These are phyloP conservation scores for Cercospora brassicicola DNA, from an alignment of 2,329 filamentous ascomycete species.

Conservation along the genomic window DNA sequence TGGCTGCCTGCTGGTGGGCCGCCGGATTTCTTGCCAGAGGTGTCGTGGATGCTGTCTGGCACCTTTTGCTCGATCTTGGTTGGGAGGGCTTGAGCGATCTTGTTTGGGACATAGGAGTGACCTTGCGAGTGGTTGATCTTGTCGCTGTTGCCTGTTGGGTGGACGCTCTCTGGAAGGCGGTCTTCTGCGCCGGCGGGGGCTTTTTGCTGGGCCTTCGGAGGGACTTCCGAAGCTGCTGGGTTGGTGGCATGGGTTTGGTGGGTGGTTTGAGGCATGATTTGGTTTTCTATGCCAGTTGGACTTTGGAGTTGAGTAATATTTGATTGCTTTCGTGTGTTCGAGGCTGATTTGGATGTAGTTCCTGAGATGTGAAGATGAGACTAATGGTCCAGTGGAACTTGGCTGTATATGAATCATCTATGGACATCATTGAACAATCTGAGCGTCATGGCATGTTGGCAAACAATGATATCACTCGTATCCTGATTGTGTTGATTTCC, in stretches of 20 bases:
- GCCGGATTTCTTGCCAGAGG: conserved; percentile 10
- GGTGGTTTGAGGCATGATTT: conserved; percentile 13
- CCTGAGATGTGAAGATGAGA: neutral
- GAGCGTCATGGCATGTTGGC: neutral
- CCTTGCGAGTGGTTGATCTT: conserved; percentile 19
- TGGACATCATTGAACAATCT: neutral
- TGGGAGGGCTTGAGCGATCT: conserved; percentile 17
- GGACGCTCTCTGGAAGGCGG: conserved; percentile 9
- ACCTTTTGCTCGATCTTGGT: conserved; percentile 19
- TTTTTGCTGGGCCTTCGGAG: conserved; percentile 14
- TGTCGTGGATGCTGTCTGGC: conserved; percentile 16
- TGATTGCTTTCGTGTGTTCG: neutral
- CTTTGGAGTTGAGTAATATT: neutral
- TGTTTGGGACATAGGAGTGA: conserved; percentile 14
- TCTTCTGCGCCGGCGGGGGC: conserved; percentile 10
- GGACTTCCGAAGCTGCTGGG: conserved; percentile 7
- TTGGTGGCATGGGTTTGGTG: conserved; percentile 14
- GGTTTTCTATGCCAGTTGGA: neutral
- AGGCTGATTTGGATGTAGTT: neutral
- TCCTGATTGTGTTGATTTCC: neutral
- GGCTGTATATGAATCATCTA: neutral
- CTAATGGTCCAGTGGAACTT: neutral
- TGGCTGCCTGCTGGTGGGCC: conserved; percentile 6
- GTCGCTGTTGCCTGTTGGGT: conserved; percentile 16
- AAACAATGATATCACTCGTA: neutral